Evolutionary conservation across 2,329 filamentous ascomycete species (phyloP).

Genomic region (Microcera coccophila): DNA sequence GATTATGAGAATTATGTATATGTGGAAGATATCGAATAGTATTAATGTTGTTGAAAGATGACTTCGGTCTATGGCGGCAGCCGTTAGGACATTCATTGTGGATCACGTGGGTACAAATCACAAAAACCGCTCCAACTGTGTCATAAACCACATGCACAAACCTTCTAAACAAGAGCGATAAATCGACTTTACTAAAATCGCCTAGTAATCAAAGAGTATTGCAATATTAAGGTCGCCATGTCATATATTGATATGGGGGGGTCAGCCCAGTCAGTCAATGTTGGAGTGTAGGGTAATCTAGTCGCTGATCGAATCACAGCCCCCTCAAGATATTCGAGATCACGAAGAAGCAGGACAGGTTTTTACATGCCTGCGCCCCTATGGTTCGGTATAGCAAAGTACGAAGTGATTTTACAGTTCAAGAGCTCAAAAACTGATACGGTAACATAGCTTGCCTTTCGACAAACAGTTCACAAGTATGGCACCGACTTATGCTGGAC

Average conservation of each 20-base stretch:
- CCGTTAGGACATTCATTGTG: no score
- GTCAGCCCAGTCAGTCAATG: conserved; percentile 21
- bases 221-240: no score
- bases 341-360: conserved; percentile 48
- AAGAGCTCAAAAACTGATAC: conserved; percentile 1
- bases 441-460: conserved; percentile 58
- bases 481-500: conserved; percentile 66
- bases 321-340: conserved; percentile 58
- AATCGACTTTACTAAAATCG: no score
- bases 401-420: neutral
- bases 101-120: neutral
- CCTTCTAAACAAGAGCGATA: no score
- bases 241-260: conserved; percentile 14
- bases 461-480: conserved; percentile 62
- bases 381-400: conserved; percentile 65
- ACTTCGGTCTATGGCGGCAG: no score
- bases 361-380: conserved; percentile 59
- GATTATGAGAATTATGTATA: no score
- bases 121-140: neutral
- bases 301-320: conserved; percentile 33
- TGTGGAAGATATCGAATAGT: no score
- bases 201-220: no score
- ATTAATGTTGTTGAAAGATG: no score
- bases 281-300: conserved; percentile 17
- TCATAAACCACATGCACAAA: no score